Evolutionary conservation across 2,329 filamentous ascomycete genomes (phyloP).

Genomic region (Ceratocystis alfenasii): DNA sequence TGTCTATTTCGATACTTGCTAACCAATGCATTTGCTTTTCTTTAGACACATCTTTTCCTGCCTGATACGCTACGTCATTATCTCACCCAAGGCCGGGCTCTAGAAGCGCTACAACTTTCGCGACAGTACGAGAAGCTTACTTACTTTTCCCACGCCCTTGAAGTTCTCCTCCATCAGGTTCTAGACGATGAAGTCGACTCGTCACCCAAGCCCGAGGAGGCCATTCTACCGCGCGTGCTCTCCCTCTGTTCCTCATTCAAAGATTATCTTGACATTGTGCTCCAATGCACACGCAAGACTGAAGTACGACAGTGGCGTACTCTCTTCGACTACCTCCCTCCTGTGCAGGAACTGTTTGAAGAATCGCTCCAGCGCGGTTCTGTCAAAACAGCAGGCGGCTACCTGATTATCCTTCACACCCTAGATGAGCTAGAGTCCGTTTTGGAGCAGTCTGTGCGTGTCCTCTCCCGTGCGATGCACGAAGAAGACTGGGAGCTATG

Average conservation of each 20-base stretch:
- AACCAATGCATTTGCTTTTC: slow-evolving; percentile 6
- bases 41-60: slow-evolving; percentile 79
- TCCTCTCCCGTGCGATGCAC: slow-evolving; percentile 68
- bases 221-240: slow-evolving; percentile 51
- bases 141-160: slow-evolving; percentile 87
- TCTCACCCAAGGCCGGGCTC: slow-evolving; percentile 61
- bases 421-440: slow-evolving; percentile 57
- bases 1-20: not conserved
- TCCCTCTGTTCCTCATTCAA: slow-evolving; percentile 60
- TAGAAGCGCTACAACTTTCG: slow-evolving; percentile 68
- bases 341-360: slow-evolving; percentile 84
- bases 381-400: slow-evolving; percentile 89
- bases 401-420: slow-evolving; percentile 87
- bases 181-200: slow-evolving; percentile 87
- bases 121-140: slow-evolving; percentile 76
- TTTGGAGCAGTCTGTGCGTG: slow-evolving; percentile 64
- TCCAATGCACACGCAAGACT: slow-evolving; percentile 94
- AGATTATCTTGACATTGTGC: slow-evolving; percentile 85
- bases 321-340: slow-evolving; percentile 80
- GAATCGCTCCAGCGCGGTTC: slow-evolving; percentile 74
- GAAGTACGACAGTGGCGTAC: slow-evolving; percentile 92
- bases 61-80: slow-evolving; percentile 76
- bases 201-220: slow-evolving; percentile 48
- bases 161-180: slow-evolving; percentile 83
- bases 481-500: slow-evolving; percentile 92